Base-by-base conservation (phyloP, 345 rosid species). In the Gynandropsis gynandra region DNA sequence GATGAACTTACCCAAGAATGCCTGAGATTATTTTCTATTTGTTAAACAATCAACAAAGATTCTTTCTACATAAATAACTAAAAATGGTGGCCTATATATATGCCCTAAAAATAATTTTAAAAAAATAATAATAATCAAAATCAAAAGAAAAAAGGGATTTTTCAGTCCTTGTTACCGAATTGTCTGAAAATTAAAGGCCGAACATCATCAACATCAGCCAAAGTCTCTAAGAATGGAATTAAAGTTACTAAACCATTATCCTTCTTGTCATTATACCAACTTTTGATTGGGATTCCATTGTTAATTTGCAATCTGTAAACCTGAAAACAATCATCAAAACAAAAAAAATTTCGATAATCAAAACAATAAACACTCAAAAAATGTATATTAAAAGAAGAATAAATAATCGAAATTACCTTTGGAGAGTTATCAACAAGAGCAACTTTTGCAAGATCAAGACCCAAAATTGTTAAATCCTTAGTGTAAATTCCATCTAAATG, bases 381-480 rank as follows among this genome's bases (percentile, higher is more conserved):
- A 11, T 5, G 47, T 49, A 47, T 14, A 64, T 9, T 17, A 19
- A 44, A 58, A 13, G 7, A 58, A 2, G 38, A 15, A 18, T 29
- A 65, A 58, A 51, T 21, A 45, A 11, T 42, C 24, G 48, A 38
- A 7, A 36, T 4, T 81, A 89, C 97, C 97, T 89, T 95, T 16
- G 97, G 97, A 43, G 85, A 85, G 73, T 89, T 89, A 72, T 89
- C 97, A 81, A 89, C 72, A 44, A 89, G 83, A 42, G 93, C 95
- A 74, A 89, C 83, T 72, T 89, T 85, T 57, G 97, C 89, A 47
- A 85, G 82, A 74, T 89, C 97, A 72, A 89, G 78, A 65, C 93
- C 97, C 71, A 89, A 74, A 60, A 89, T 76, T 61, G 84, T 81
- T 79, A 89, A 75, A 72, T 89, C 97, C 76, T 89, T 89, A 14